These are phyloP conservation scores for Amniculicola lignicola DNA, from an alignment of 495 filamentous ascomycete species.

Conservation along the genomic window DNA sequence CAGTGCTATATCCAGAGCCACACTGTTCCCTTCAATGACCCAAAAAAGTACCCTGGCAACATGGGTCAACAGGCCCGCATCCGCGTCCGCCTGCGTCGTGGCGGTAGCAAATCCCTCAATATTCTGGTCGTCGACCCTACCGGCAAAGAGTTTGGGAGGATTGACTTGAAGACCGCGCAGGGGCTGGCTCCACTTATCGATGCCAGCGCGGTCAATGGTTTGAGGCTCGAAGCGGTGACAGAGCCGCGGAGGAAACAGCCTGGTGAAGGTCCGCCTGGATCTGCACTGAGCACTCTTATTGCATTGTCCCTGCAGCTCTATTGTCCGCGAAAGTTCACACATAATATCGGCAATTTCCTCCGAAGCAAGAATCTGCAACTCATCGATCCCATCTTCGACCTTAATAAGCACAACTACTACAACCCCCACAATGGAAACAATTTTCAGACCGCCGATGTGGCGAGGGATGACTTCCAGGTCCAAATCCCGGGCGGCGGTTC, in stretches of 20 bases:
- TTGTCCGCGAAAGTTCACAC: slow-evolving; percentile 64
- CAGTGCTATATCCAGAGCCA: slow-evolving; percentile 65
- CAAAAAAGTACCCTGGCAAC: slow-evolving; percentile 52
- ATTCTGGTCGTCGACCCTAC: slow-evolving; percentile 70
- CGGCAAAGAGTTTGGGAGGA: slow-evolving; percentile 66
- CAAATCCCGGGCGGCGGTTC: background rate
- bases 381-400: slow-evolving; percentile 34
- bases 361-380: slow-evolving; percentile 64
- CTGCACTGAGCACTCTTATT: slow-evolving; percentile 51
- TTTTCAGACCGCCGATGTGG: slow-evolving; percentile 4
- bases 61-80: slow-evolving; percentile 65
- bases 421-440: slow-evolving; percentile 25
- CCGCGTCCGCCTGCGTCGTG: slow-evolving; percentile 62
- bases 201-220: slow-evolving; percentile 47
- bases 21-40: slow-evolving; percentile 62
- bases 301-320: slow-evolving; percentile 72
- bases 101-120: slow-evolving; percentile 46
- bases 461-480: background rate
- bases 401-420: slow-evolving; percentile 24
- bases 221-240: slow-evolving; percentile 67
- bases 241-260: slow-evolving; percentile 55
- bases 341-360: slow-evolving; percentile 62
- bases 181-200: slow-evolving; percentile 72
- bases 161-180: slow-evolving; percentile 65
- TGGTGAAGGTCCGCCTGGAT: slow-evolving; percentile 54